Evolutionary conservation across 768 basidiomycete genomes (phyloP).

Genomic region (Tricholoma terreum): DNA sequence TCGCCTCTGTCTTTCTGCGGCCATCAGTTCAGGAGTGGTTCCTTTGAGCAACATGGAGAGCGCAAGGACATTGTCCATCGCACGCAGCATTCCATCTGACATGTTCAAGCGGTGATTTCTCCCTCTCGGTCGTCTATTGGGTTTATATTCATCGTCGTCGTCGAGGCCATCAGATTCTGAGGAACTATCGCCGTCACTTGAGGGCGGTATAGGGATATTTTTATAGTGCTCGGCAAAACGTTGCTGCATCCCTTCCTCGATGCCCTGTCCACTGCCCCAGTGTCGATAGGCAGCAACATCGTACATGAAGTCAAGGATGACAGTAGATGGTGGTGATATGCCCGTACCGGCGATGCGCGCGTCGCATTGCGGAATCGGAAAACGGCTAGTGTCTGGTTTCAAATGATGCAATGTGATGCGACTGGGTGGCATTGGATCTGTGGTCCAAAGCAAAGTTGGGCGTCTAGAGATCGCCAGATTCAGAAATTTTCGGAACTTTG

Average conservation of each 20-base stretch:
- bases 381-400: not conserved
- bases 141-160: not conserved
- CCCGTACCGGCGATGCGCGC: conserved; percentile 1
- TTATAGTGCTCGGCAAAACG: conserved; percentile 3
- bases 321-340: not conserved
- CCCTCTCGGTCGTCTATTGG: not conserved
- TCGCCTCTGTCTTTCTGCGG: no score
- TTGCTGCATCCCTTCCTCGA: conserved; percentile 9
- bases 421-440: not conserved
- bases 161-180: not conserved
- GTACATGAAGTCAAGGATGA: no score
- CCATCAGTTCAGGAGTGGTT: not conserved
- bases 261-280: conserved; percentile 10
- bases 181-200: not conserved
- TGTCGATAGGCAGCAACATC: no score
- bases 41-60: not conserved
- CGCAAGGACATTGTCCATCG: no score
- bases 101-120: not conserved
- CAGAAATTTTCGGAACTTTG: conserved; percentile 1
- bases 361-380: not conserved
- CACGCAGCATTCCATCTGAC: not conserved
- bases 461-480: conserved; percentile 3
- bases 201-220: conserved; percentile 3
- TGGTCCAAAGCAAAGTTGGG: conserved; percentile 8
- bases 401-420: not conserved